A percentile compares a stretch with the other conserved stretches of the same genome.
Conservation (phyloP, 2,329 filamentous ascomycete genomes). For the Aschersonia sp. region DNA sequence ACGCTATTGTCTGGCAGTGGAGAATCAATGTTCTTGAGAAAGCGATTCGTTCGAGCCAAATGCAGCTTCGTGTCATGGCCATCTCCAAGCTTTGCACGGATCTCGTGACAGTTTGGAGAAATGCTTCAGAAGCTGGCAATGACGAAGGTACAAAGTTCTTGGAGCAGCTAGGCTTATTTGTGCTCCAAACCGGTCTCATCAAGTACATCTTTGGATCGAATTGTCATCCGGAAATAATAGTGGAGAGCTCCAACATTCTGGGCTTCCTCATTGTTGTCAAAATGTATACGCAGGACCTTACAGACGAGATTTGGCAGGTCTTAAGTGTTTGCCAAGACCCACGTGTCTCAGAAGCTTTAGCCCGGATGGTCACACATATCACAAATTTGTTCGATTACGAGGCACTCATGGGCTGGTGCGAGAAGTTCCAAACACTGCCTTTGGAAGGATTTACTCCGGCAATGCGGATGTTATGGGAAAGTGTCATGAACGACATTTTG, state of each 20-base stretch:
- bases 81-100: slow-evolving; percentile 60
- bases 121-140: slow-evolving; percentile 31
- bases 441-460: slow-evolving; percentile 45
- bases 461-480: slow-evolving; percentile 48
- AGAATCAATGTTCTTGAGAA: slow-evolving; percentile 53
- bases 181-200: slow-evolving; percentile 57
- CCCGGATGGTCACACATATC: slow-evolving; percentile 45
- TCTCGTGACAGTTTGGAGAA: slow-evolving; percentile 52
- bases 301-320: slow-evolving; percentile 72
- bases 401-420: slow-evolving; percentile 49
- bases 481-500: slow-evolving; percentile 34
- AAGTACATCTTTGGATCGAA: slow-evolving; percentile 82
- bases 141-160: slow-evolving; percentile 34
- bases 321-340: slow-evolving; percentile 72
- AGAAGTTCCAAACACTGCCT: slow-evolving; percentile 53
- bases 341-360: slow-evolving; percentile 66
- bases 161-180: slow-evolving; percentile 51
- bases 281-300: slow-evolving; percentile 56
- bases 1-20: slow-evolving; percentile 49
- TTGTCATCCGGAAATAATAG: slow-evolving; percentile 82
- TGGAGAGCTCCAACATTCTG: slow-evolving; percentile 67
- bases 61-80: slow-evolving; percentile 76
- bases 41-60: slow-evolving; percentile 70
- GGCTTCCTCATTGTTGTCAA: slow-evolving; percentile 73
- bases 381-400: slow-evolving; percentile 31